Conservation (phyloP, 1,284 basidiomycete genomes). For the Amylostereum areolatum region DNA sequence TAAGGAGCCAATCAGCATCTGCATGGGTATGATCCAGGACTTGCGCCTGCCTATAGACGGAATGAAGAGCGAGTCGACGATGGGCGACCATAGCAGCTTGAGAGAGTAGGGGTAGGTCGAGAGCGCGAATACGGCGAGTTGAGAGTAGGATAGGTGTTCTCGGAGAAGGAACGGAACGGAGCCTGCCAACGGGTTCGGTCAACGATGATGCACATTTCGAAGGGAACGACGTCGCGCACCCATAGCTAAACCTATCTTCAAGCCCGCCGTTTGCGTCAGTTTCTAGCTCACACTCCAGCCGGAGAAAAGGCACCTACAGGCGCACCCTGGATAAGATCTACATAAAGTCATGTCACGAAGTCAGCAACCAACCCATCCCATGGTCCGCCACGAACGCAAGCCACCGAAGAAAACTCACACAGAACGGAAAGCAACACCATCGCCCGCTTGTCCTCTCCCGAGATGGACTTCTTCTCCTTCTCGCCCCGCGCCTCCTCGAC, state of each 20-base stretch:
- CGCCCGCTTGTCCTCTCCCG: constrained; percentile 74
- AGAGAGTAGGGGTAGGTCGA: constrained; percentile 96
- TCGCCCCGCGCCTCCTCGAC: constrained; percentile 10
- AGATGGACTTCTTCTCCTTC: constrained; percentile 45
- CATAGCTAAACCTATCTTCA: constrained; percentile 67
- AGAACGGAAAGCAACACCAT: constrained; percentile 85
- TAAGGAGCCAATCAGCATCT: constrained; percentile 81
- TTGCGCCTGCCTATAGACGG: constrained; percentile 84
- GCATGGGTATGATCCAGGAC: constrained; percentile 99
- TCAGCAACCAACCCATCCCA: not conserved
- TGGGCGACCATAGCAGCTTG: constrained; percentile 96
- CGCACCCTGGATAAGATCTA: constrained; percentile 91
- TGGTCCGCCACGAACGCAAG: too few species aligned
- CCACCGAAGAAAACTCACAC: constrained; percentile 53
- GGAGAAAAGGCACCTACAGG: constrained; percentile 62
- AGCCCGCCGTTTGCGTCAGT: constrained; percentile 9
- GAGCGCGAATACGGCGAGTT: constrained; percentile 92
- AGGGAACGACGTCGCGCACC: constrained; percentile 34
- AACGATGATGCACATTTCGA: not conserved
- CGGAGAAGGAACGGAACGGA: constrained; percentile 96
- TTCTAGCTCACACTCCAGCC: constrained; percentile 2
- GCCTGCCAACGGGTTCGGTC: constrained; percentile 38
- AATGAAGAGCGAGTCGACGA: constrained; percentile 91
- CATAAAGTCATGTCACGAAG: constrained; percentile 9
- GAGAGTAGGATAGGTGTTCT: constrained; percentile 93